Evolutionary conservation across 1,139 yeast species (phyloP).

Genomic region (Yamadazyma blattariae): DNA sequence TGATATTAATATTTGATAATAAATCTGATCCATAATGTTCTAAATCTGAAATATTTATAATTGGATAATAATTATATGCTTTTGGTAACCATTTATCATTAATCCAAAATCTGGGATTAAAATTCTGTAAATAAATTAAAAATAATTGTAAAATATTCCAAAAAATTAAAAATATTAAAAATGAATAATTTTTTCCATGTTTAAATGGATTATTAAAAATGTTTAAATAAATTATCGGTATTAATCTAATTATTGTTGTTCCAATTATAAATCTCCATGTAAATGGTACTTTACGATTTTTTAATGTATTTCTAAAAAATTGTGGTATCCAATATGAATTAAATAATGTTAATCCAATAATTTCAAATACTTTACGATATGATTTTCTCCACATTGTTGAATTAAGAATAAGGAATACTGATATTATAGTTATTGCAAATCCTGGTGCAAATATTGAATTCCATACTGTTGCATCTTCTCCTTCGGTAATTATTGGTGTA

Average conservation of each 20-base stretch:
- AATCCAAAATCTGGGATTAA: slow-evolving; percentile 84
- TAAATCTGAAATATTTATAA: slow-evolving; percentile 56
- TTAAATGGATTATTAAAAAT: slow-evolving; percentile 46
- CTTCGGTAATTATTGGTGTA: slow-evolving; percentile 14
- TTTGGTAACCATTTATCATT: slow-evolving; percentile 73
- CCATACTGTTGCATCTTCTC: slow-evolving; percentile 56
- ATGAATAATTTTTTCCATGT: slow-evolving; percentile 51
- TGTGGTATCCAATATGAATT: slow-evolving; percentile 93
- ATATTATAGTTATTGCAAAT: slow-evolving; percentile 55
- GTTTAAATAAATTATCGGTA: slow-evolving; percentile 66
- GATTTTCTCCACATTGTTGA: slow-evolving; percentile 63
- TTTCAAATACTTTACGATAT: slow-evolving; percentile 58
- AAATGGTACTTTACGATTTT: slow-evolving; percentile 68
- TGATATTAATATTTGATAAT: slow-evolving; percentile 17
- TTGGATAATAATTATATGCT: slow-evolving; percentile 79
- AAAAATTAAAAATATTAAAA: slow-evolving; percentile 40
- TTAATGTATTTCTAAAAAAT: slow-evolving; percentile 69
- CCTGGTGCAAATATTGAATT: slow-evolving; percentile 63
- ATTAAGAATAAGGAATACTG: slow-evolving; percentile 57
- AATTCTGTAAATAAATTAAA: slow-evolving; percentile 58
- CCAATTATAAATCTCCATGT: slow-evolving; percentile 71
- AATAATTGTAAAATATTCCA: slow-evolving; percentile 61
- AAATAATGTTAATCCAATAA: slow-evolving; percentile 43
- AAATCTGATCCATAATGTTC: slow-evolving; percentile 48
- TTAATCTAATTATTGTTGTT: slow-evolving; percentile 56